These are phyloP conservation scores for Prunus fruticosa DNA, from an alignment of 306 rosid species.

Conservation along the genomic window DNA sequence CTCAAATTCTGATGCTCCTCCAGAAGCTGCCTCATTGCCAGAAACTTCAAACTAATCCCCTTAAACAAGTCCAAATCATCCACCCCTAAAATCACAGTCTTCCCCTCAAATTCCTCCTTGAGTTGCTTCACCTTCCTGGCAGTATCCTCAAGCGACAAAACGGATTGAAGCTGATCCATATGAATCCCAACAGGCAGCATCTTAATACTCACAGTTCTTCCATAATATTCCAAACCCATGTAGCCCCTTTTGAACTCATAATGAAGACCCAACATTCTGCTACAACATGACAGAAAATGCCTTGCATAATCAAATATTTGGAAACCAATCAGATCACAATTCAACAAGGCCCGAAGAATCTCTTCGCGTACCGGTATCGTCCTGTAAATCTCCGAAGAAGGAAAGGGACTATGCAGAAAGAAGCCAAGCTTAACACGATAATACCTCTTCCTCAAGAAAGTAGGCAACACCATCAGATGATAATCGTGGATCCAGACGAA, in stretches of 20 bases:
- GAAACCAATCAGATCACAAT: slow-evolving; percentile 72
- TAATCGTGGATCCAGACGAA: slow-evolving; percentile 76
- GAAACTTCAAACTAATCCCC: slow-evolving; percentile 66
- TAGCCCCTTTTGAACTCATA: slow-evolving; percentile 52
- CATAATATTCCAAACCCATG: too few species aligned
- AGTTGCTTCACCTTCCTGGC: slow-evolving; percentile 38
- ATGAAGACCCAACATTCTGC: slow-evolving; percentile 70
- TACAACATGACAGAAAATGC: slow-evolving; percentile 69
- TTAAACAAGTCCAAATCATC: slow-evolving; percentile 77
- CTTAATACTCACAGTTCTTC: too few species aligned
- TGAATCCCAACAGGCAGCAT: slow-evolving; percentile 1
- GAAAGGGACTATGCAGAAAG: slow-evolving; percentile 61
- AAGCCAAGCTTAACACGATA: slow-evolving; percentile 59
- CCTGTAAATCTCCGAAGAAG: slow-evolving; percentile 60
- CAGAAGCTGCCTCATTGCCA: slow-evolving; percentile 56
- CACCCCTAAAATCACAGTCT: slow-evolving; percentile 53
- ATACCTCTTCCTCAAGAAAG: slow-evolving; percentile 47
- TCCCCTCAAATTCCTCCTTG: slow-evolving; percentile 39
- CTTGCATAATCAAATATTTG: slow-evolving; percentile 75
- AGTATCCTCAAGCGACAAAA: slow-evolving; percentile 34
- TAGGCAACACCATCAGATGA: slow-evolving; percentile 69
- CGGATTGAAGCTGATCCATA: slow-evolving; percentile 54
- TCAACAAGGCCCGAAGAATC: slow-evolving; percentile 46
- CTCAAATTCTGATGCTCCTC: slow-evolving; percentile 25
- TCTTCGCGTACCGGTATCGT: slow-evolving; percentile 60